Percentiles rank a stretch among this genome's conserved stretches.
Evolutionary conservation across 2,329 filamentous ascomycete genomes (phyloP).

Genomic region (Sclerotinia trifoliorum): DNA sequence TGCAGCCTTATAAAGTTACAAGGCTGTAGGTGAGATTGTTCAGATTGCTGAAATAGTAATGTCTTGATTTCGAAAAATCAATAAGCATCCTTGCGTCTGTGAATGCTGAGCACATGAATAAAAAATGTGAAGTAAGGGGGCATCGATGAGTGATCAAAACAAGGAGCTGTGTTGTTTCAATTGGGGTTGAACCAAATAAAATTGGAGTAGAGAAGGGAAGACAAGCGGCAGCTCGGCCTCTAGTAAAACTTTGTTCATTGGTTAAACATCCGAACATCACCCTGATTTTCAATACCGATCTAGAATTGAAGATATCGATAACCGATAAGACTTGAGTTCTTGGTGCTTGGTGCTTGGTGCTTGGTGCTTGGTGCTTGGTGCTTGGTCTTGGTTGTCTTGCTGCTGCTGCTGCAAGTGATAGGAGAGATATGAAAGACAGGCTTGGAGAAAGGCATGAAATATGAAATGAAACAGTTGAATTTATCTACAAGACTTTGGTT

Average conservation of each 20-base stretch:
- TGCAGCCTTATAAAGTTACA: conserved; percentile 6
- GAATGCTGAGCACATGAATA: conserved; percentile 2
- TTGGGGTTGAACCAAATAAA: not conserved
- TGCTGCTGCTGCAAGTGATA: not conserved
- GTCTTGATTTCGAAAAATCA: not conserved
- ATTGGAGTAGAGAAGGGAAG: not conserved
- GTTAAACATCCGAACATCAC: not conserved
- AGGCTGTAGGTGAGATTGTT: not conserved
- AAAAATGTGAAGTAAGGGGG: not conserved
- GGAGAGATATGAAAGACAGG: not conserved
- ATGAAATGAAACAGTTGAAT: not conserved
- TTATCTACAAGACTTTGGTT: not conserved
- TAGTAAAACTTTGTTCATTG: not conserved
- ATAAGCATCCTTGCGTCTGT: not conserved
- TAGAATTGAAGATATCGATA: conserved; percentile 17
- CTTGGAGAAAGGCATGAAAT: no score
- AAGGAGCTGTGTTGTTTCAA: conserved; percentile 16
- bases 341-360: not conserved
- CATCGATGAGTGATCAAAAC: not conserved
- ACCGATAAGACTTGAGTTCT: conserved; percentile 9
- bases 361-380: not conserved
- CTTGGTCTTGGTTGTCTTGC: no score
- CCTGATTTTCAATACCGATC: not conserved
- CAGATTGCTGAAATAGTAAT: not conserved
- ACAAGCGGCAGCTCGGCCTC: not conserved